Base-by-base conservation (phyloP, 441 rosid species). In the Brassica balearica region DNA sequence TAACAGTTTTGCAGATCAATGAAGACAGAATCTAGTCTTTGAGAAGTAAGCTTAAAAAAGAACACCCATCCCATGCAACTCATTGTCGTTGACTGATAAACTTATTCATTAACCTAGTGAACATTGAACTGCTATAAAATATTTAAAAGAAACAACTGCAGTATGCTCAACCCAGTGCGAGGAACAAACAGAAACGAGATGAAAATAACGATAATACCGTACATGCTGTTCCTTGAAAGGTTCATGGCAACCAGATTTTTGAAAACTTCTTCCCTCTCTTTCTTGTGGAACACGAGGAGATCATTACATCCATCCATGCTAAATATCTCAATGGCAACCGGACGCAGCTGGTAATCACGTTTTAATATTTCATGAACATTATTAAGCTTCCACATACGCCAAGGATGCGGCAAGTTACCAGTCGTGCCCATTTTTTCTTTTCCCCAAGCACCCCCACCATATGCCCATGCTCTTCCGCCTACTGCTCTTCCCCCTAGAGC, bases 391-490 rank as follows among this genome's bases (percentile, higher is more conserved):
- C 99, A 97, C 99, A 97, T 95, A 78, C 80, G 93, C 99, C 99
- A 95, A 68, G 89, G 94, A 84, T 97, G 99, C 61, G 97, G 97
- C 72, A 97, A 81, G 84, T 89, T 97, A 74, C 97, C 94, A 78
- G 91, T 87, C 77, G 80, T 85, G 77, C 89, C 76, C 61, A 92
- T 82, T 87, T 88, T 95, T 89, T 95, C 99, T 88, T 97, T 97
- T 74, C 99, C 99, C 99, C 99, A 97, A 63, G 99, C 99, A 84
- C 99, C 99, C 76, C 99, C 99, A 89, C 87, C 88, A 71, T 92
- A 97, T 77, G 99, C 99, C 99, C 99, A 97, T 48, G 99, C 99
- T 84, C 97, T 89, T 71, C 98, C 99, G 73, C 99, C 99, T 74
- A 81, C 84, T 48, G 99, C 99, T 83, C 97, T 89, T 71, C 98